Base-by-base conservation (phyloP, 495 filamentous ascomycete species). In the Extremus antarcticus region DNA sequence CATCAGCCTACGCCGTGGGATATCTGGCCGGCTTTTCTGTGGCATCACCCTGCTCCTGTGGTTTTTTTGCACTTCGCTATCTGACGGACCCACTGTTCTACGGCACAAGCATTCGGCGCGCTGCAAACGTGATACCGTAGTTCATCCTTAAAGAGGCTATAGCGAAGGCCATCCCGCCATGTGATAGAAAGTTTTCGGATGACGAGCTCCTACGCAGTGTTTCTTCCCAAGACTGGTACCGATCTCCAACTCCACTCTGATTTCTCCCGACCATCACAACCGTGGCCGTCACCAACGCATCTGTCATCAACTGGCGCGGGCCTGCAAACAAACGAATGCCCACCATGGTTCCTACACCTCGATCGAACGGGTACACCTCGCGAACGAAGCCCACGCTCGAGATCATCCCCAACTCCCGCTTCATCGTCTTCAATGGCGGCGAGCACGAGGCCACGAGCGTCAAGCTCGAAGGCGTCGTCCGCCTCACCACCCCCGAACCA, bases 381-480 rank as follows among this genome's bases (percentile, higher is more conserved):
- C 48, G 19, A 40, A 17, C 50, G 3, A 56, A 49, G 50, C 58
- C 62, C 22, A 56, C 57, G 13, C 58, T 69, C 49, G 65, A 68
- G 43, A 65, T 67, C 43, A 69, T 70, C 17, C 70, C 66, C 19
- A 58, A 66, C 51, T 61, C 60, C 13, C 58, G 63, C 17, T 71
- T 68, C 57, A 62, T 72, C 21, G 65, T 71, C 47, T 67, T 72
- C 59, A 54, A 67, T 52, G 70, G 70, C 55, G 50, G 60, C 49
- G 58, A 64, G 51, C 55, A 63, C 22, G 70, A 72, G 43, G 56
- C 64, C 17, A 57, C 60, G 41, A 25, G 49, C 16, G 56, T 64
- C 46, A 61, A 65, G 46, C 59, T 72, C 51, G 65, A 58, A 25
- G 70, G 70, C 23, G 62, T 59, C 24, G 61, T 72, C 29, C 55